A percentile compares a stretch with the other conserved stretches of the same genome.
Evolutionary conservation across 2,329 filamentous ascomycete genomes (phyloP).

Genomic region (Orbilia oligospora): DNA sequence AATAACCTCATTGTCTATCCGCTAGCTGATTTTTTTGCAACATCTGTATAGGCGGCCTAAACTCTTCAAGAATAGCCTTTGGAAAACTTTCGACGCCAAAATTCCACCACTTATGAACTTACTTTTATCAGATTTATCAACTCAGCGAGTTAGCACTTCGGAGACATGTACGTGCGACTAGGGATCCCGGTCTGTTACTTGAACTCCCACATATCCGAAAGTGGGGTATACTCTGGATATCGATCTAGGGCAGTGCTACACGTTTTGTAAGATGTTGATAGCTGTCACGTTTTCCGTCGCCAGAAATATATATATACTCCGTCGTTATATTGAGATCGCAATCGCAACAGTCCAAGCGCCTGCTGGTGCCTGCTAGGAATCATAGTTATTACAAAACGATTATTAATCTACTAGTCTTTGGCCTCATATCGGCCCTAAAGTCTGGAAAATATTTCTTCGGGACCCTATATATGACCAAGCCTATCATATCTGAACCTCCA

Average conservation of each 20-base stretch:
- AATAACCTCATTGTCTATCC: conserved; percentile 11
- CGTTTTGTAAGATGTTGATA: conserved; percentile 34
- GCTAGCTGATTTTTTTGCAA: conserved; percentile 15
- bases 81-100: neutral
- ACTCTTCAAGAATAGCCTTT: conserved; percentile 4
- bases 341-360: conserved; percentile 35
- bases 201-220: conserved; percentile 19
- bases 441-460: neutral
- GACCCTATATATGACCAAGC: neutral
- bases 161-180: conserved; percentile 14
- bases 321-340: conserved; percentile 35
- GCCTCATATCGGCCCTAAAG: conserved; percentile 9
- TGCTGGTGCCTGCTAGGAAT: conserved; percentile 1
- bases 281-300: conserved; percentile 44
- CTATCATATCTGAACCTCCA: conserved; percentile 13
- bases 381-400: neutral
- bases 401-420: conserved; percentile 16
- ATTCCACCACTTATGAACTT: neutral
- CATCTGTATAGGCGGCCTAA: conserved; percentile 1
- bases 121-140: conserved; percentile 7
- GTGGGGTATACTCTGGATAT: conserved; percentile 25
- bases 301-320: conserved; percentile 37
- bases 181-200: conserved; percentile 6
- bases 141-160: conserved; percentile 1
- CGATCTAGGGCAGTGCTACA: conserved; percentile 31